These are phyloP conservation scores for Aspergillus hancockii DNA, from an alignment of 495 filamentous ascomycete species.

Conservation along the genomic window DNA sequence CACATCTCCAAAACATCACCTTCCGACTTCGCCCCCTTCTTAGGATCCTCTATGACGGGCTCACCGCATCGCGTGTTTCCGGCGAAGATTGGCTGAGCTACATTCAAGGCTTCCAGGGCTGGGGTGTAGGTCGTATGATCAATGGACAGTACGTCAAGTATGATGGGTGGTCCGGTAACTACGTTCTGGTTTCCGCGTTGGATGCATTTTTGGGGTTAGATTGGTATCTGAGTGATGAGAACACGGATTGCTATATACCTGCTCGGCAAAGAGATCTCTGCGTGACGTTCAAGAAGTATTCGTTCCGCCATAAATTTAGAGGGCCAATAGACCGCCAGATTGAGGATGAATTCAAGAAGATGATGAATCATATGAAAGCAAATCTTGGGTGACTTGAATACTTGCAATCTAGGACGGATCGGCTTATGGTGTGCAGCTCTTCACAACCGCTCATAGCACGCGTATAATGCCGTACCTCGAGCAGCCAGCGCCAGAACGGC, in stretches of 20 bases:
- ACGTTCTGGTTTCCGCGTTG: slow-evolving; percentile 41
- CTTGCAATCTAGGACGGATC: not conserved
- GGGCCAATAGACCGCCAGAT: slow-evolving; percentile 28
- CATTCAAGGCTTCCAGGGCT: slow-evolving; percentile 46
- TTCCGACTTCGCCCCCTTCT: slow-evolving; percentile 24
- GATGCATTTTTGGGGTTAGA: slow-evolving; percentile 47
- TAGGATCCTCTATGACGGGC: slow-evolving; percentile 29
- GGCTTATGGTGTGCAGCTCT: slow-evolving; percentile 13
- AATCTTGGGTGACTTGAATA: slow-evolving; percentile 2
- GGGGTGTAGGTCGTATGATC: slow-evolving; percentile 34
- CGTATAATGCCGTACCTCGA: slow-evolving; percentile 37
- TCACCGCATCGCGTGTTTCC: slow-evolving; percentile 26
- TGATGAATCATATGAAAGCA: slow-evolving; percentile 39
- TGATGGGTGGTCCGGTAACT: slow-evolving; percentile 47
- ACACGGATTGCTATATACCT: slow-evolving; percentile 31
- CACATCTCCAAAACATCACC: slow-evolving; percentile 25
- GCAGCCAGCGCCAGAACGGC: slow-evolving; percentile 40
- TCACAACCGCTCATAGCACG: slow-evolving; percentile 38
- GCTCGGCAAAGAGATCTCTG: slow-evolving; percentile 32
- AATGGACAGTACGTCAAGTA: slow-evolving; percentile 36
- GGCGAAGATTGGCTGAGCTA: slow-evolving; percentile 34
- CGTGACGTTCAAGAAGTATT: slow-evolving; percentile 21
- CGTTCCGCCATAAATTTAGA: slow-evolving; percentile 15
- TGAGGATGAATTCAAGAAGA: slow-evolving; percentile 28
- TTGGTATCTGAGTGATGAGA: slow-evolving; percentile 32